Evolutionary conservation across 2,329 filamentous ascomycete species (phyloP).

Genomic region (Talaromyces sp.): DNA sequence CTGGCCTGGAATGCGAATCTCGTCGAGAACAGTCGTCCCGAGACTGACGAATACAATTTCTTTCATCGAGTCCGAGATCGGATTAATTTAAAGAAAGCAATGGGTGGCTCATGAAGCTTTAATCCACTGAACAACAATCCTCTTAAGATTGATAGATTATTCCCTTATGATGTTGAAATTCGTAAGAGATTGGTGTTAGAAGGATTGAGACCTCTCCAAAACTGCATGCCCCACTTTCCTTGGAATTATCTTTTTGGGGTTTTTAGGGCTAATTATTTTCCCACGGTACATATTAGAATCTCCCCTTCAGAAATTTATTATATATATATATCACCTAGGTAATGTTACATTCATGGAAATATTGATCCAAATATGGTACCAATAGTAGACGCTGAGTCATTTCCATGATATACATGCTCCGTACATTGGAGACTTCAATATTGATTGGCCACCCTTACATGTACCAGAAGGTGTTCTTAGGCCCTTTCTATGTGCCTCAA

Average conservation of each 20-base stretch:
- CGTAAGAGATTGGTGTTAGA: not conserved
- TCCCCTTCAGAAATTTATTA: too few species aligned
- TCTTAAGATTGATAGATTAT: not conserved
- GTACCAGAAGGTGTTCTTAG: too few species aligned
- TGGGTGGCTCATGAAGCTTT: too few species aligned
- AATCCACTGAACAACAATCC: too few species aligned
- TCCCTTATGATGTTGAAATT: not conserved
- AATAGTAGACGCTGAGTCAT: too few species aligned
- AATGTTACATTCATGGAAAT: too few species aligned
- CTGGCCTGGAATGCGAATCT: conserved; percentile 31
- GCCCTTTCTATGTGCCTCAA: too few species aligned
- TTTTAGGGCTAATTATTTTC: not conserved
- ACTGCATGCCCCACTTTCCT: not conserved
- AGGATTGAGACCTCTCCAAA: not conserved
- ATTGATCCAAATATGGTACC: too few species aligned
- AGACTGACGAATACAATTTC: conserved; percentile 33
- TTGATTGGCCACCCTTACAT: too few species aligned
- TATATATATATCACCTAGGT: too few species aligned
- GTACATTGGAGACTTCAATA: too few species aligned
- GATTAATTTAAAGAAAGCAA: not conserved
- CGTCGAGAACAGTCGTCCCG: conserved; percentile 38
- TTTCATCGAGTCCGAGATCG: not conserved
- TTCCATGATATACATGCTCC: too few species aligned
- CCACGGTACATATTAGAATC: not conserved
- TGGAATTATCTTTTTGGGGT: not conserved